Base-by-base conservation (phyloP, 495 filamentous ascomycete species). In the Aspergillus hancockii region DNA sequence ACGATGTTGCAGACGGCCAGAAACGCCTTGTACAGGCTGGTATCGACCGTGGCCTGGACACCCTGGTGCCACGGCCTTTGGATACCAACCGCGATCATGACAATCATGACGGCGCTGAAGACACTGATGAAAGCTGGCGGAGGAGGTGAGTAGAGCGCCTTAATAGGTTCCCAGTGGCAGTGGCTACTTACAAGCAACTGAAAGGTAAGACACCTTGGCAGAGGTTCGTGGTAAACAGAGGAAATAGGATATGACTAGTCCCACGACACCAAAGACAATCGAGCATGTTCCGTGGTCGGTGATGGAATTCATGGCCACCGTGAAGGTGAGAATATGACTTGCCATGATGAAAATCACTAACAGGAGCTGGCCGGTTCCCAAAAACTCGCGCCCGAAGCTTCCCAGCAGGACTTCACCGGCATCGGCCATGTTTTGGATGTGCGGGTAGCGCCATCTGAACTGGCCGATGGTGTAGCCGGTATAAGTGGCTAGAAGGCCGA, bases 401-500 rank as follows among this genome's bases (percentile, higher is more conserved):
- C 88, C 89, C 65, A 85, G 76, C 32, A 92, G 79, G 49, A 94
- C 71, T 19, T 84, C 72, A 14, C 87, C 87, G 4, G 84, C 89
- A 65, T 94, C 89, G 21, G 86, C 85, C 69, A 92, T 87, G 71
- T 85, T 85, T 60, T 85, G 76, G 23, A 93, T 83, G 32, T 88
- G 75, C 19, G 72, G 90, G 64, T 86, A 86, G 34, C 76, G 77
- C 53, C 58, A 62, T 53, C 59, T 3, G 88, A 64, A 67, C 52
- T 91, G 87, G 28, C 86, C 89, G 59, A 93, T 83, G 49, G 90
- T 82, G 59, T 86, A 90, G 63, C 88, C 88, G 21, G 88, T 90
- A 71, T 93, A 94, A 47, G 86, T 87, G 47, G 90, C 85, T 13
- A 90, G 61, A 10, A 89, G 60, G 34, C 90, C 90, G 22, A 91